These are phyloP conservation scores for Paramecium primaurelia DNA, from an alignment of 73 alveolate species.

Conservation along the genomic window DNA sequence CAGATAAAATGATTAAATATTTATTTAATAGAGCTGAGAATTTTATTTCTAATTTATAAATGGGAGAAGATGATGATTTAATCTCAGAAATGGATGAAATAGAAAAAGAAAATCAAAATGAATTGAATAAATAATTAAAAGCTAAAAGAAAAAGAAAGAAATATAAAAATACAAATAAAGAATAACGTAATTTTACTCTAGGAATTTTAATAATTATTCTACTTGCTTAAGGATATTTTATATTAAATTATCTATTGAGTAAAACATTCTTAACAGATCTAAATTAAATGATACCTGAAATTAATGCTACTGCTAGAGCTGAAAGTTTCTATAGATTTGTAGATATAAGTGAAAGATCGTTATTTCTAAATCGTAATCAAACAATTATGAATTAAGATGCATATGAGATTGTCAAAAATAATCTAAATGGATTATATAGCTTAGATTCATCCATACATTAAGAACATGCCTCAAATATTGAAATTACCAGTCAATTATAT, in stretches of 20 bases:
- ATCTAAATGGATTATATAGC: background rate
- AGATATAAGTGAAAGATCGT: slow-evolving; percentile 50
- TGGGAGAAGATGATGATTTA: slow-evolving; percentile 57
- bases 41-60: slow-evolving; percentile 44
- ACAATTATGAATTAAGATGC: slow-evolving; percentile 37
- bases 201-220: background rate
- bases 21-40: slow-evolving; percentile 21
- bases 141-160: slow-evolving; percentile 34
- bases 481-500: background rate
- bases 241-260: slow-evolving; percentile 18
- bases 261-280: background rate
- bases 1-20: slow-evolving; percentile 44
- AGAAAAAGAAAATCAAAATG: slow-evolving; percentile 19
- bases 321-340: slow-evolving; percentile 45
- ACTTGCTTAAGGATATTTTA: slow-evolving; percentile 37
- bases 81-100: slow-evolving; percentile 34
- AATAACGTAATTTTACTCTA: background rate
- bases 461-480: slow-evolving; percentile 50
- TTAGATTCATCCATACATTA: slow-evolving; percentile 50
- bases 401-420: background rate
- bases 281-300: slow-evolving; percentile 9
- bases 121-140: background rate
- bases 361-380: background rate
- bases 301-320: slow-evolving; percentile 54
- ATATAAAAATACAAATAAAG: slow-evolving; percentile 31